phyloP scores from a whole-genome alignment of 2,329 filamentous ascomycete species.

The Amauroascus niger region DNA sequence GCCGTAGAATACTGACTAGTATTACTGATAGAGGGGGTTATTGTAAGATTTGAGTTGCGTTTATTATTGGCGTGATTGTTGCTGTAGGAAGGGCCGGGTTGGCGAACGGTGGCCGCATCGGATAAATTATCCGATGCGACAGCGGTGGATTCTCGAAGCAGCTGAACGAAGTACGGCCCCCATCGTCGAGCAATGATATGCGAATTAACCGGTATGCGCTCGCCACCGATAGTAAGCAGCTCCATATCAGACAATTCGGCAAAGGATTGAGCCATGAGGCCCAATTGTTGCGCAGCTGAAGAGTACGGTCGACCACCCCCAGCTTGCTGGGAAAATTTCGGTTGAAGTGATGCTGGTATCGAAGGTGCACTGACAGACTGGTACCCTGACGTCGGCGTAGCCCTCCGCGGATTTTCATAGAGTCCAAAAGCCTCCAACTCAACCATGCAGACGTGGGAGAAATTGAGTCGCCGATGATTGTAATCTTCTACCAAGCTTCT shows the following conservation, averaged over 20 bases:
- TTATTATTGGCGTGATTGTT: conserved; percentile 47
- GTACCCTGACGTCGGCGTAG: conserved; percentile 68
- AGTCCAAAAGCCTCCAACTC: conserved; percentile 95
- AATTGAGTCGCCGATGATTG: conserved; percentile 95
- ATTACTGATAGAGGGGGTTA: conserved; percentile 51
- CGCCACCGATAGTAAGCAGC: conserved; percentile 79
- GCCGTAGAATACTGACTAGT: conserved; percentile 35
- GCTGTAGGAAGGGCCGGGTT: conserved; percentile 28
- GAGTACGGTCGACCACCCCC: conserved; percentile 69
- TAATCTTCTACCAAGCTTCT: conserved; percentile 94
- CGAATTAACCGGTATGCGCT: conserved; percentile 88
- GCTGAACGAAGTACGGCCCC: conserved; percentile 91
- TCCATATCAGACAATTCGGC: conserved; percentile 96
- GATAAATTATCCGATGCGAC: conserved; percentile 57
- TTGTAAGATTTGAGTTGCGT: conserved; percentile 75
- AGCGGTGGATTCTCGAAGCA: conserved; percentile 69
- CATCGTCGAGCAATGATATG: conserved; percentile 77
- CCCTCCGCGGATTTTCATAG: conserved; percentile 85
- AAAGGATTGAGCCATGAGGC: conserved; percentile 65
- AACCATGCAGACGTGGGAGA: conserved; percentile 91
- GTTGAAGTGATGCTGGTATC: conserved; percentile 47
- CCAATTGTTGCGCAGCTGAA: conserved; percentile 71
- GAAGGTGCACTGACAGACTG: conserved; percentile 69
- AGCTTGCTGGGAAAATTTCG: conserved; percentile 43
- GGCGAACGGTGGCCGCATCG: conserved; percentile 66